Base-by-base conservation (phyloP, 495 filamentous ascomycete species). In the Pseudevernia furfuracea region DNA sequence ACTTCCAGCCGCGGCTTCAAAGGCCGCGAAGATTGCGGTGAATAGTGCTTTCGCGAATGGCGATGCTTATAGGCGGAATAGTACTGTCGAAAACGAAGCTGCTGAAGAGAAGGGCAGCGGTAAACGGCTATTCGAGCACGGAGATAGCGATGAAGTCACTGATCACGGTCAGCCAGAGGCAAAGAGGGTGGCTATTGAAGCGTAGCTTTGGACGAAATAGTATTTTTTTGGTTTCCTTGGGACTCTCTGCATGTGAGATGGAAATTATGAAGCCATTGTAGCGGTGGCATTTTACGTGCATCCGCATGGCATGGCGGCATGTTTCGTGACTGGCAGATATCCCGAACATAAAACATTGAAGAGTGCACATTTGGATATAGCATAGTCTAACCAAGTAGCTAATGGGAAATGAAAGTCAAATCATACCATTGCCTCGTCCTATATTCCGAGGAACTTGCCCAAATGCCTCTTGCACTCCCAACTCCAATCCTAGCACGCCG, bases 1-100 rank as follows among this genome's bases (percentile, higher is more conserved):
- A 74, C 59, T 76, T 76, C 59, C 67, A 69, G 32, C 70, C 69
- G 44, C 73, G 70, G 62, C 73, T 68, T 62, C 62, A 62, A 43
- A 69, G 68, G 53, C 65, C 15, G 34, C 56, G 36, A 44, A 64
- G 15, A 34, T 30, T 10, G 56, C 56, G 25, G 57, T 38, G 11
- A 28, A 60, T 36, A 64, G 36, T 25, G 43, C 55, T 12, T 17
- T 60, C 9, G 17, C n/a, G 10, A 64, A 60, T 17, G 56, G 62
- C 32, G 57, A 64, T 21, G n/a, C 43, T 17, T 52, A 43, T 39
- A 25, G 30, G 19, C 17, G 41, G 34, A 58, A 8, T 21, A 17
- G 39, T 7, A 39, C 37, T 11, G 21, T 36, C n/a, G 43, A 53
- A 52, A 57, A 12, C 10, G 55, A 25, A 57, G 32, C n/a, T 15